Base-by-base conservation (phyloP, 768 basidiomycete genomes). In the Lactarius sanguifluus region DNA sequence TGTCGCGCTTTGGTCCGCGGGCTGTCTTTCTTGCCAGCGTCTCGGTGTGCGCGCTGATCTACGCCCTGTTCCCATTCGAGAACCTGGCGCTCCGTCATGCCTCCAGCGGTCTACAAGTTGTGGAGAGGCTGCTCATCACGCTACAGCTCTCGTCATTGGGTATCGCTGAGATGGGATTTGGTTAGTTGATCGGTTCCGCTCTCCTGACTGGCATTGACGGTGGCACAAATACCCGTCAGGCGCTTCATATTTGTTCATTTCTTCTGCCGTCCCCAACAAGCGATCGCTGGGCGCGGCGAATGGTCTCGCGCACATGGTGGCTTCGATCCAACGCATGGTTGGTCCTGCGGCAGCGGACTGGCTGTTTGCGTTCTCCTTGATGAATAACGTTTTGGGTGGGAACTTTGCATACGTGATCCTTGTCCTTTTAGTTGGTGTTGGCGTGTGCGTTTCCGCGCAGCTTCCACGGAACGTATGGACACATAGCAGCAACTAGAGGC, bases 241-340 rank as follows among this genome's bases (percentile, higher is more conserved):
- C 28, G 83, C 86, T 55, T 74, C 89, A 28, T 89, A 88, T 74
- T 87, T 90, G 61, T 88, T 85, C 68, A 85, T 91, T 64, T 80
- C 83, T 12, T 83, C 83, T 7, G 80, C 88, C 13, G 78, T 88
- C 0, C 88, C 89, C 2, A 87, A 87, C 61, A 81, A 81, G 32
- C 82, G 83, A 13, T 83, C 85, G 10, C 79, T 90, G 8, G 89
- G 89, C 10, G 83, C 87, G 2, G 87, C 85, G 23, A 89, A 90
- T 68, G 89, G 89, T 64, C 32, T 77, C n/a, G 72, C 73, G 20
- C 73, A 81, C 80, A 70, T 73, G 65, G 65, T 71, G 38, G 73
- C 76, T 34, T 78, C 78, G 41, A 71, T 78, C 66, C 76, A 75
- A 74, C 77, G 80, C 50, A 65, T 77, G 36, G 64, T 83, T 61